Evolutionary conservation across 495 filamentous ascomycete genomes (phyloP).

Genomic region (Daldinia bambusicola): DNA sequence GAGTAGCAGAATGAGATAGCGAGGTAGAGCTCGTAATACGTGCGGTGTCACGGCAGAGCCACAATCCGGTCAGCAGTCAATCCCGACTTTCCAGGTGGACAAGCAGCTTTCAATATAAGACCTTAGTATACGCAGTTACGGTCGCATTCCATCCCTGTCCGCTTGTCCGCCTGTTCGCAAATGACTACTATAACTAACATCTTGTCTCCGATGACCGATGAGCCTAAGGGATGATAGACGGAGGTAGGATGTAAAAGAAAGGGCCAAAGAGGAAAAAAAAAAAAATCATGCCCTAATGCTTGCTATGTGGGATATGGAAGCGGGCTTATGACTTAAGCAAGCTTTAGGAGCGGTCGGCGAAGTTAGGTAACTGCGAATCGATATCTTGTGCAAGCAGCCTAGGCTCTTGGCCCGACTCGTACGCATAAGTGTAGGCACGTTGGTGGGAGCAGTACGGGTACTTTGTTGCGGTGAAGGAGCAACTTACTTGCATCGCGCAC

Average conservation of each 20-base stretch:
- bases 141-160: constrained; percentile 25
- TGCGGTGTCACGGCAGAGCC: constrained; percentile 38
- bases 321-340: constrained; percentile 46
- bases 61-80: constrained; percentile 45
- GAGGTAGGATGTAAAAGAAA: constrained; percentile 13
- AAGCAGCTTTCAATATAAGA: constrained; percentile 9
- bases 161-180: constrained; percentile 15
- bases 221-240: constrained; percentile 4
- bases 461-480: constrained; percentile 43
- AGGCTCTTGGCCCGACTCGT: constrained; percentile 23
- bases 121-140: constrained; percentile 13
- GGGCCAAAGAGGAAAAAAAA: neutral
- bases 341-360: constrained; percentile 34
- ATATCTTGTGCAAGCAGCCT: constrained; percentile 36
- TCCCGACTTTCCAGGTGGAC: constrained; percentile 41
- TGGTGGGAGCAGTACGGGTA: constrained; percentile 27
- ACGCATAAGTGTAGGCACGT: constrained; percentile 20
- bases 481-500: constrained; percentile 34
- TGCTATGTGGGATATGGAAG: constrained; percentile 13
- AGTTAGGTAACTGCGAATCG: constrained; percentile 26
- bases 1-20: neutral
- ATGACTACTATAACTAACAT: constrained; percentile 15
- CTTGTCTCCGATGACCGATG: constrained; percentile 46
- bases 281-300: neutral
- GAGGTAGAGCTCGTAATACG: constrained; percentile 3